Evolutionary conservation across 179 eudicot genomes (phyloP), one percentile per base, ranked within the genome.

Genomic region (Amaranthus tricolor): DNA sequence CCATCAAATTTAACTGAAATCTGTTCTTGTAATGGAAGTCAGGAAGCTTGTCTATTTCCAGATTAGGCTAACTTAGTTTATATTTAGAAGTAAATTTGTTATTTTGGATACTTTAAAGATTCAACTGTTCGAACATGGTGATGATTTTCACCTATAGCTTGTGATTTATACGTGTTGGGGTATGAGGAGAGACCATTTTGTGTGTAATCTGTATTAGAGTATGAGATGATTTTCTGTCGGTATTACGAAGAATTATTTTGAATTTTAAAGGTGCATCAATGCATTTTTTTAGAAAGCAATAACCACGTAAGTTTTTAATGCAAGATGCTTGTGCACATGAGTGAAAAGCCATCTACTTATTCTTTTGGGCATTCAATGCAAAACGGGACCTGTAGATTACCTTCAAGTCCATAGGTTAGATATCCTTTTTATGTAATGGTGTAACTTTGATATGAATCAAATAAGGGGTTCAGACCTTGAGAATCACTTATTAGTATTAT

Each of bases 11-110:
- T 14, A 17, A 65, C 63, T 69, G 68, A 47, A 21, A 58, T 21
- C 19, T 70, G 59, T 62, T n/a, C 63, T 59, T 56, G 59, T 72
- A 40, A 11, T 53, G 43, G 43, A 73, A 52, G 15, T 51, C n/a
- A 20, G 54, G 65, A 66, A 61, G 21, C 62, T 45, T 73, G 70
- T 54, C 43, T 54, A 60, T 68, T 19, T 68, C 64, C 11, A 43
- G 50, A 49, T 52, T 57, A 61, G n/a, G n/a, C n/a, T n/a, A 43
- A 20, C 17, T 31, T 9, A 53, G 49, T 31, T 58, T 57, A 55
- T n/a, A 11, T 63, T 48, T 11, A 55, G 17, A 65, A 19, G 45
- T 24, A 20, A 54, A 40, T 40, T 21, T 45, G 43, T 52, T 50
- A 9, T 12, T 61, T 40, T 55, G 15, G 74, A 58, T 73, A 10